These are phyloP conservation scores for Globisporangium iwayamae DNA, from an alignment of 352 stramenopile species.

Conservation along the genomic window DNA sequence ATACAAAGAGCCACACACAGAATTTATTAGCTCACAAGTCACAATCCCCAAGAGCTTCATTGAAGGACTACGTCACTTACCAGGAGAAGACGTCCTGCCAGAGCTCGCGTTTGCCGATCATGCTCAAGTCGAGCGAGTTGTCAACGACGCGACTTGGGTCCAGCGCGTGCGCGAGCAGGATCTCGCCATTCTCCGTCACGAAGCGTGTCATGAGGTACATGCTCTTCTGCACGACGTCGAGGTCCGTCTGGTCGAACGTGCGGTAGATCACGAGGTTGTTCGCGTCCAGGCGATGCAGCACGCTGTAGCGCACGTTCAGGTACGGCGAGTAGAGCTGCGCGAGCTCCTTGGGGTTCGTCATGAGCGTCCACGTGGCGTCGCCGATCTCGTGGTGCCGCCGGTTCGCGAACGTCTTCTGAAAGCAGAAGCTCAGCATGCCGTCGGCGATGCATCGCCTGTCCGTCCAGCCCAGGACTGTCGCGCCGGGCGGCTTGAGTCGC, in stretches of 20 bases:
- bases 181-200: conserved; percentile 37
- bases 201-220: conserved; percentile 45
- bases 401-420: conserved; percentile 39
- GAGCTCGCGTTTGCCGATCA: conserved; percentile 36
- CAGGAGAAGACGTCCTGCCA: conserved; percentile 41
- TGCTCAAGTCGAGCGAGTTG: conserved; percentile 29
- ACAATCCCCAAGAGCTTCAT: neutral
- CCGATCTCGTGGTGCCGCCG: conserved; percentile 24
- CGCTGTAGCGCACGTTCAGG: conserved; percentile 29
- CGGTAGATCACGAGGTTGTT: conserved; percentile 42
- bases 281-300: conserved; percentile 37
- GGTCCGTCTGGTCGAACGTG: conserved; percentile 38
- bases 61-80: conserved; percentile 20
- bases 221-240: conserved; percentile 38
- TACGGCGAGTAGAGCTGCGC: conserved; percentile 38
- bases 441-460: conserved; percentile 26
- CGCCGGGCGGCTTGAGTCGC: conserved; percentile 26
- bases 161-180: conserved; percentile 32
- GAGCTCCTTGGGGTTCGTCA: conserved; percentile 23
- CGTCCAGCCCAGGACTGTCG: conserved; percentile 39
- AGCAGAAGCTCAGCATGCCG: conserved; percentile 32
- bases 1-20: conserved; percentile 1
- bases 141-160: conserved; percentile 36
- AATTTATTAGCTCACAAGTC: neutral
- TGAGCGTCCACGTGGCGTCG: conserved; percentile 29